Base-by-base conservation (phyloP, 2,329 filamentous ascomycete genomes). In the Colletotrichum sp. region DNA sequence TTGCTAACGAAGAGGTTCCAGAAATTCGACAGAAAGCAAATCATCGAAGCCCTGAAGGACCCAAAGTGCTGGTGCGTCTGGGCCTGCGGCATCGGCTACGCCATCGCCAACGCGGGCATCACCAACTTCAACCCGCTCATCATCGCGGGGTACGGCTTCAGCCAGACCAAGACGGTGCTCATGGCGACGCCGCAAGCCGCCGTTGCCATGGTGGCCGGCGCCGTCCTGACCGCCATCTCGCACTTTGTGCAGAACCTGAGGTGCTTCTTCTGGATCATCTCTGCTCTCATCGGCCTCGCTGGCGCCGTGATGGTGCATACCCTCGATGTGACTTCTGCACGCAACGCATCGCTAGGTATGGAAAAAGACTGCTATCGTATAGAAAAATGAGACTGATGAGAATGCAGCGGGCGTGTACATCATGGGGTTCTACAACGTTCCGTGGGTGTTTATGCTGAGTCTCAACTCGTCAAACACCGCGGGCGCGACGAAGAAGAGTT, bases 21-120 rank as follows among this genome's bases (percentile, higher is more conserved):
- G 78, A 89, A 94, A 77, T 94, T 93, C 83, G 94, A 94, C 78
- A 87, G 89, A 84, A 88, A 90, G n/a, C 95, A 97, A 78, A 86
- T 94, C 4, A 86, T 90, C n/a, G 89, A 91, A 77, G 82, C 85
- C 1, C 78, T 87, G 3, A 72, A 87, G 1, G 89, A 91, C 68
- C 84, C 86, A 13, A 90, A 91, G 81, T 89, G 87, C 0, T 90
- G 91, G 80, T 86, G 94, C 9, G 94, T 91, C 86, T 85, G 93
- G 67, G 88, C 82, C 26, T 90, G 94, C 85, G 86, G 90, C 0
- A 82, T 94, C 60, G 86, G 92, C 34, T 88, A 93, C 79, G 92
- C 93, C 21, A 87, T 95, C 26, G 92, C 93, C 64, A 92, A 94
- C 77, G 91, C 92, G 69, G 93, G 94, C 81, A 90, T 95, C 80